Base-by-base conservation (phyloP, 192 early-diverging fungal species). In the Podila verticillata region DNA sequence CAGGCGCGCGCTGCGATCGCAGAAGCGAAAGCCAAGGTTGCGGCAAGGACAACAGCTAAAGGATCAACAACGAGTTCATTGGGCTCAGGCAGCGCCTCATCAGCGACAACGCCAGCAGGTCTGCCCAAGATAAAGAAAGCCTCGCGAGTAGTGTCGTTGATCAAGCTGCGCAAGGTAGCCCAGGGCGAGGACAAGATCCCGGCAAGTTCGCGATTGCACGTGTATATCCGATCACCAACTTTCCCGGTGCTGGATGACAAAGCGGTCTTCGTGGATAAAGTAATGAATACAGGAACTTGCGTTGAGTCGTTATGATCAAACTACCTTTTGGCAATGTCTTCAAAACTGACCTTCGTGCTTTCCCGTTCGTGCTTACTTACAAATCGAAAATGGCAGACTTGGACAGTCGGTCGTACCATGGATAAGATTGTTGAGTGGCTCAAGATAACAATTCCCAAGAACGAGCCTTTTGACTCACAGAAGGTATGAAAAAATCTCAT, bases 181-280 rank as follows among this genome's bases (percentile, higher is more conserved):
- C 65, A 68, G 65, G 77, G 77, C 20, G 77, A 80, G 29, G 70
- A 80, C 65, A 80, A 72, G 61, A 72, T 80, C 54, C 66, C 77
- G 2, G 34, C 72, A 10, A 72, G 61, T 15, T 66, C 77, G 4
- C 66, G 77, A 24, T 2, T 80, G 12, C 72, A 80, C 47, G 65
- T 80, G 0, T 64, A 51, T 19, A 68, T 80, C 44, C 24, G 57
- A 30, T 80, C 77, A 7, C 70, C 77, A 4, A 17, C 61, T 2
- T 80, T 72, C 61, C 70, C 77, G 7, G 51, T 54, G 3, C 31
- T 72, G 4, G 49, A 72, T 29, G 77, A 72, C 56, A 72, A 68
- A 30, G 51, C 77, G 1, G 70, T 80, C 8, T 80, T 51, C 44
- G 32, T 72, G 3, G 70, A 80, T 54, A 77, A 77, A 57, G 74